Conservation (phyloP, 2,329 filamentous ascomycete genomes). For the Apiospora aurea region DNA sequence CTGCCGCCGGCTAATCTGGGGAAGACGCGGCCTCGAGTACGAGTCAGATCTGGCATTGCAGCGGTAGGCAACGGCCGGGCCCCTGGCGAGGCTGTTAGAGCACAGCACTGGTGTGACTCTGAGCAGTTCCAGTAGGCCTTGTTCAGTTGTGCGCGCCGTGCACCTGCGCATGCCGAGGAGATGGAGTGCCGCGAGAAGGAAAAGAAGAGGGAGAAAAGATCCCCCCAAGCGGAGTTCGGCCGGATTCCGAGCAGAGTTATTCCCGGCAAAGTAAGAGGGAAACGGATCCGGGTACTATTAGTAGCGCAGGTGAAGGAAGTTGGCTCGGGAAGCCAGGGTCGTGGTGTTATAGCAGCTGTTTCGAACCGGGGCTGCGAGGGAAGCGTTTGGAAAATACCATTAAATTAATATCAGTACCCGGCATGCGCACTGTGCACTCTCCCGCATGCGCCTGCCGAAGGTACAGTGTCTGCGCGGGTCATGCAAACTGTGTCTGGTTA, state of each 20-base stretch:
- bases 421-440: background rate
- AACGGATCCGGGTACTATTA: background rate
- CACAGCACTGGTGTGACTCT: conserved; percentile 14
- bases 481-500: background rate
- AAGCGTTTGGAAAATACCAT: background rate
- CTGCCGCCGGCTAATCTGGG: background rate
- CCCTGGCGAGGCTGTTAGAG: conserved; percentile 1
- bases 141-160: conserved; percentile 6
- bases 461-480: background rate
- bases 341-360: background rate
- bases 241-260: background rate
- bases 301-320: background rate
- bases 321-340: background rate
- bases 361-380: conserved; percentile 5
- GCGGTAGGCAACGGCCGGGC: background rate
- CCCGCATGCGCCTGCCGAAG: too few species aligned
- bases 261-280: background rate
- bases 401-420: background rate
- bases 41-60: background rate
- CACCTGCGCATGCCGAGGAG: conserved; percentile 13
- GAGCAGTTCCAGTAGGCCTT: conserved; percentile 16
- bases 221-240: background rate
- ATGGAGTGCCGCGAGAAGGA: background rate
- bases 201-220: background rate
- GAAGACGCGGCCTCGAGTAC: background rate